Evolutionary conservation across 768 basidiomycete genomes (phyloP).

Genomic region (Kwoniella sp.): DNA sequence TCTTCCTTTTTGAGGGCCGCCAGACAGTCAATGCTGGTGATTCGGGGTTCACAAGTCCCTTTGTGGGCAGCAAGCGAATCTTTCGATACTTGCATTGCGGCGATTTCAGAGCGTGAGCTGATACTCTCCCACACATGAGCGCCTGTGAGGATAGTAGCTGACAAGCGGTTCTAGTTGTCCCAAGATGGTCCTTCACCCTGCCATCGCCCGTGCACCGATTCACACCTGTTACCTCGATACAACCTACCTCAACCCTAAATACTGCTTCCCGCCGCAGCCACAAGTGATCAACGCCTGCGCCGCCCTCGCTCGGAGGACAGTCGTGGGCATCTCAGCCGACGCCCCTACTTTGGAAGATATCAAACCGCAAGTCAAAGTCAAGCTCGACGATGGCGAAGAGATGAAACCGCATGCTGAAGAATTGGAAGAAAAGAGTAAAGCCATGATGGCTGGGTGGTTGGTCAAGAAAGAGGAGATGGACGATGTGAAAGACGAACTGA

Average conservation of each 20-base stretch:
- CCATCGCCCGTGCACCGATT: constrained; percentile 74
- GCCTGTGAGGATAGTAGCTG: neutral
- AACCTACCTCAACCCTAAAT: constrained; percentile 91
- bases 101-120: constrained; percentile 59
- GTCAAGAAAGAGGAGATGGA: constrained; percentile 51
- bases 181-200: constrained; percentile 79
- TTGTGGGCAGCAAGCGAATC: constrained; percentile 67
- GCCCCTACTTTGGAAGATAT: constrained; percentile 32
- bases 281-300: constrained; percentile 91
- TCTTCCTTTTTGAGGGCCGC: constrained; percentile 90
- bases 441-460: constrained; percentile 57
- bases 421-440: constrained; percentile 42
- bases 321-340: constrained; percentile 48
- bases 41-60: constrained; percentile 70
- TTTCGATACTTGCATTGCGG: constrained; percentile 97
- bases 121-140: neutral
- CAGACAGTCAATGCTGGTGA: constrained; percentile 90
- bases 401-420: constrained; percentile 56
- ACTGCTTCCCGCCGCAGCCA: constrained; percentile 94
- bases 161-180: constrained; percentile 80
- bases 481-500: constrained; percentile 32
- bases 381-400: constrained; percentile 36
- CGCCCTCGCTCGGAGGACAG: constrained; percentile 69
- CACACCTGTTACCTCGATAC: constrained; percentile 94
- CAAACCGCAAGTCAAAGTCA: constrained; percentile 28